Evolutionary conservation across 768 basidiomycete genomes (phyloP), one percentile per base, ranked within the genome.

Genomic region (Termitomyces sp.): DNA sequence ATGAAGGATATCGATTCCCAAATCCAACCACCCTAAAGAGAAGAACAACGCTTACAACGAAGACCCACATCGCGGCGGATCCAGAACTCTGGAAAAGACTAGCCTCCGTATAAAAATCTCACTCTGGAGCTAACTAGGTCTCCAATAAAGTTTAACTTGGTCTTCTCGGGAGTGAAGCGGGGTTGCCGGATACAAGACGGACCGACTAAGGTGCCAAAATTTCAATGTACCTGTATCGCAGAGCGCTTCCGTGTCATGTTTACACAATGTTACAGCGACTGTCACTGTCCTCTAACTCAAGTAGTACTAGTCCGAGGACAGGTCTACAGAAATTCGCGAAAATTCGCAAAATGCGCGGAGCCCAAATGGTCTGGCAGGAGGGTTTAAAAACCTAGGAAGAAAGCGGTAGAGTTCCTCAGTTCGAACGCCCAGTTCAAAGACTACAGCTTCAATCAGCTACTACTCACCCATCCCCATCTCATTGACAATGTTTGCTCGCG

Each of bases 401-500:
- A 20, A 49, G 32, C 46, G 20, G 7, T 3, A 16, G 7, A 48
- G n/a, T 41, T 3, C 39, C 39, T 18, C 51, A 52, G 40, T n/a
- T 48, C 22, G 39, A 54, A 27, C 40, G 42, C 46, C 46, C 45
- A 40, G 23, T 25, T 49, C 32, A 23, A 35, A 39, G 9, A 23
- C 23, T 23, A 23, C 22, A 22, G 35, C 3, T 53, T 20, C 36
- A 46, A 31, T 5, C 27, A 39, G 33, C 18, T 45, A 40, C 6
- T 41, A 9, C n/a, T 18, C 23, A 27, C 40, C 23, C 18, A 25
- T 20, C 36, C 40, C 23, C 18, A 25, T 20, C 36, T 42, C 33
- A 15, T 25, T 35, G 25, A 54, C 7, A 41, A 61, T 61, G 60
- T 45, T 59, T 23, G 40, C 50, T 46, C 56, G 54, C n/a, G 29